phyloP scores from a whole-genome alignment of 225 moss, liverwort and hornwort species.

The Physcomitrium patens region DNA sequence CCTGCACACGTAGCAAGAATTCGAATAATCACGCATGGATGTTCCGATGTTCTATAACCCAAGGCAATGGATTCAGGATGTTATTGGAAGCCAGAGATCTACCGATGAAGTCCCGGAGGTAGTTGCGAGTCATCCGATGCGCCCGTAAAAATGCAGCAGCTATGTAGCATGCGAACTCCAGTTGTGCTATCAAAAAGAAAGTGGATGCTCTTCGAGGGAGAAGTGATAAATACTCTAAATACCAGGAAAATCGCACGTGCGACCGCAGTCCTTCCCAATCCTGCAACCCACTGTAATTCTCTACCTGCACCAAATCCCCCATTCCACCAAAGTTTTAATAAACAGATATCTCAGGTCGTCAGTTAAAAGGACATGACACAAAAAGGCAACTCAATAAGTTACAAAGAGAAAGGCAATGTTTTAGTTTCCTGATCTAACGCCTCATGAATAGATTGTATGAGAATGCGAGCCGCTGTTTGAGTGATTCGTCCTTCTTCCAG shows the following conservation, averaged over 20 bases:
- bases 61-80: neutral
- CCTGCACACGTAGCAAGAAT: slow-evolving; percentile 37
- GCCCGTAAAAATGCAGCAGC: slow-evolving; percentile 81
- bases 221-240: slow-evolving; percentile 54
- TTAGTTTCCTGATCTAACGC: slow-evolving; percentile 56
- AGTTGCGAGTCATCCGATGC: slow-evolving; percentile 71
- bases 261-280: slow-evolving; percentile 74
- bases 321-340: neutral
- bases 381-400: too few species aligned
- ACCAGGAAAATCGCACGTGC: slow-evolving; percentile 67
- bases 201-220: slow-evolving; percentile 56
- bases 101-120: slow-evolving; percentile 83
- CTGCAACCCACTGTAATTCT: slow-evolving; percentile 45
- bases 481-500: slow-evolving; percentile 80
- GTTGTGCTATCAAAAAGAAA: slow-evolving; percentile 45
- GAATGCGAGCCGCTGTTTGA: slow-evolving; percentile 64
- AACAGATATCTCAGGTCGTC: too few species aligned
- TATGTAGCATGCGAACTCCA: slow-evolving; percentile 81
- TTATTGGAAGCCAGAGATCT: neutral
- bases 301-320: slow-evolving; percentile 49
- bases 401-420: neutral
- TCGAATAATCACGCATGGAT: neutral
- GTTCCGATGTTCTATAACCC: neutral
- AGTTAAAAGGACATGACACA: too few species aligned
- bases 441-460: slow-evolving; percentile 73